Evolutionary conservation across 2,329 filamentous ascomycete species (phyloP).

Genomic region (Colletotrichum agaves): DNA sequence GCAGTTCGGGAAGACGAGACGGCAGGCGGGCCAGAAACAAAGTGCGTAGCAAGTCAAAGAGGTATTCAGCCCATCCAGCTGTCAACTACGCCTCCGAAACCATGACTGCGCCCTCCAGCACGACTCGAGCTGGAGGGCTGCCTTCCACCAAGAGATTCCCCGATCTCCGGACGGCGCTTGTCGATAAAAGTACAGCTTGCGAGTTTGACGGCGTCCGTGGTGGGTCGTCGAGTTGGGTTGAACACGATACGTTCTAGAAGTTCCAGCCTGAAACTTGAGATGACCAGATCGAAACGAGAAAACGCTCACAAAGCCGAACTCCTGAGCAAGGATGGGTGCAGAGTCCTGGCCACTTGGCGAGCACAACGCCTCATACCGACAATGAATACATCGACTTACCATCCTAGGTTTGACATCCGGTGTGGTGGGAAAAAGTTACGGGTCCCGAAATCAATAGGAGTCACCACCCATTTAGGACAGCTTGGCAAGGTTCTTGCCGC

Average conservation of each 20-base stretch:
- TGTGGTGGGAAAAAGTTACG: slow-evolving; percentile 10
- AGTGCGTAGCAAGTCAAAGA: not conserved
- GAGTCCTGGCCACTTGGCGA: not conserved
- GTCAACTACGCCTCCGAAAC: slow-evolving; percentile 8
- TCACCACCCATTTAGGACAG: not conserved
- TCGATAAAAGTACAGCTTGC: slow-evolving; percentile 35
- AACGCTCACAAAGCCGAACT: not conserved
- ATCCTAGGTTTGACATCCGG: slow-evolving; percentile 19
- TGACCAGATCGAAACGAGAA: slow-evolving; percentile 27
- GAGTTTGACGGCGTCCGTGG: slow-evolving; percentile 26
- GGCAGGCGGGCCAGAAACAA: not conserved
- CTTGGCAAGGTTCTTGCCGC: not conserved
- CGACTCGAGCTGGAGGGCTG: not conserved
- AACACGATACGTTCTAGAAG: slow-evolving; percentile 33
- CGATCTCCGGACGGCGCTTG: slow-evolving; percentile 12
- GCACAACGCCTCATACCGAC: not conserved
- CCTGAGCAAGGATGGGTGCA: slow-evolving; percentile 20
- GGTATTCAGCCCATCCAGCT: slow-evolving; percentile 3
- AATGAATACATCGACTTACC: not conserved
- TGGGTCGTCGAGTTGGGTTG: slow-evolving; percentile 30
- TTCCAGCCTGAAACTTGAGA: slow-evolving; percentile 35
- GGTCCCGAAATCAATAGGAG: not conserved
- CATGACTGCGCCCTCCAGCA: not conserved
- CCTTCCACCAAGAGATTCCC: slow-evolving; percentile 2
- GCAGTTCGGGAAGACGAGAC: not conserved